Percentiles rank a stretch among this genome's conserved stretches.
Conservation (phyloP, 2,329 filamentous ascomycete genomes). For the Blumeria hordei region DNA sequence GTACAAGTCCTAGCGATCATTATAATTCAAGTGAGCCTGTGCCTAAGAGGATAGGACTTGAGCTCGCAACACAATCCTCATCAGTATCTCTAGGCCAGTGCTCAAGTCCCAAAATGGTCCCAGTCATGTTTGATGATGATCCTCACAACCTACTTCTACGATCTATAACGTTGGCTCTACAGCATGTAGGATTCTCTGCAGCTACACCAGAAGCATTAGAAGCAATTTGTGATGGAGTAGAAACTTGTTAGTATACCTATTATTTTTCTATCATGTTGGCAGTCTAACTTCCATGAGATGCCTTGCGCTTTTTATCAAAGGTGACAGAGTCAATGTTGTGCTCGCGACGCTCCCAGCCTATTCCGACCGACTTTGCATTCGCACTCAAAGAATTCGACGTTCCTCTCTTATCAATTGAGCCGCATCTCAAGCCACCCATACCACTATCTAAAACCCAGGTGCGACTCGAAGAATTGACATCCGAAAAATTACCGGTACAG, state of each 20-base stretch:
- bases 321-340: slow-evolving; percentile 13
- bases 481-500: slow-evolving; percentile 21
- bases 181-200: slow-evolving; percentile 32
- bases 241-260: slow-evolving; percentile 25
- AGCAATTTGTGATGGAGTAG: slow-evolving; percentile 28
- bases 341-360: slow-evolving; percentile 23
- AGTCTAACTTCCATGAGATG: slow-evolving; percentile 10
- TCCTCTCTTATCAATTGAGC: slow-evolving; percentile 24
- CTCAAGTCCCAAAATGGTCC: background rate
- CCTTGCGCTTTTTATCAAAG: slow-evolving; percentile 11
- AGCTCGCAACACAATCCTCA: slow-evolving; percentile 10
- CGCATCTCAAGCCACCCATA: slow-evolving; percentile 30
- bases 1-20: slow-evolving; percentile 10
- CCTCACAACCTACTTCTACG: slow-evolving; percentile 21
- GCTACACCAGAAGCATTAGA: slow-evolving; percentile 32
- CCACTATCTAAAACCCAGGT: slow-evolving; percentile 15
- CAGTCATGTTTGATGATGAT: slow-evolving; percentile 12
- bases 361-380: slow-evolving; percentile 32
- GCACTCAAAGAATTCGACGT: slow-evolving; percentile 27
- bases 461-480: slow-evolving; percentile 14
- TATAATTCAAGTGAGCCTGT: slow-evolving; percentile 7
- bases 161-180: slow-evolving; percentile 28
- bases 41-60: slow-evolving; percentile 10
- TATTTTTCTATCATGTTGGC: background rate
- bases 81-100: background rate